Base-by-base conservation (phyloP, 805 yeast genomes). In the Wickerhamomyces xylosicus region DNA sequence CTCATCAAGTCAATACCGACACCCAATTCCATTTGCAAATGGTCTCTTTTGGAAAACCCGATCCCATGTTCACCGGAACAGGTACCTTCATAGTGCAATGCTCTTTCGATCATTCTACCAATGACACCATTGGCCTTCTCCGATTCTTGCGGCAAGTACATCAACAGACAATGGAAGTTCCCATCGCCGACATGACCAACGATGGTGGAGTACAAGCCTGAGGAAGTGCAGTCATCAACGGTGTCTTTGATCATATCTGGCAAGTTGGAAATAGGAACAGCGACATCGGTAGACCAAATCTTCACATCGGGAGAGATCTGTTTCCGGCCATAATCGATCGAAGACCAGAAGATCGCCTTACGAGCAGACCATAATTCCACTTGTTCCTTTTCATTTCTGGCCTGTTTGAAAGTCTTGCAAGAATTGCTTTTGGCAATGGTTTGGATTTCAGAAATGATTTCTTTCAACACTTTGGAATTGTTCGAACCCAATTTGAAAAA, bases 131-230 rank as follows among this genome's bases (percentile, higher is more conserved):
- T 73, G 19, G 75, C 79, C 37, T 63, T 63, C 42, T 78, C 69
- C 40, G 56, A 50, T 61, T 73, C 61, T 42, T 66, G 62, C 6
- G 72, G 72, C 42, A 77, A 72, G 58, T 77, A 82, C 39, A 79
- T 62, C 27, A 86, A 52, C 41, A 84, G 70, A n/a, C 85, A 80
- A 54, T 86, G 96, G 63, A 86, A 85, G 61, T 86, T 86, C 28
- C 95, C 96, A 59, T 87, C 95, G 16, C 95, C 95, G 28, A 82
- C 86, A 57, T 86, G 96, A 7, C 95, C 95, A 53, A 86, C 77
- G 21, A 82, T 71, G 8, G 89, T 73, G 15, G 81, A 78, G 14
- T 59, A 49, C 41, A 82, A 61, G 0, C 85, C 85, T 31, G 72
- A 67, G n/a, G n/a, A n/a, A n/a, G n/a, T n/a, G n/a, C n/a, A n/a